phyloP scores from a whole-genome alignment of 2,329 filamentous ascomycete species.

The Diplocarpon mali region DNA sequence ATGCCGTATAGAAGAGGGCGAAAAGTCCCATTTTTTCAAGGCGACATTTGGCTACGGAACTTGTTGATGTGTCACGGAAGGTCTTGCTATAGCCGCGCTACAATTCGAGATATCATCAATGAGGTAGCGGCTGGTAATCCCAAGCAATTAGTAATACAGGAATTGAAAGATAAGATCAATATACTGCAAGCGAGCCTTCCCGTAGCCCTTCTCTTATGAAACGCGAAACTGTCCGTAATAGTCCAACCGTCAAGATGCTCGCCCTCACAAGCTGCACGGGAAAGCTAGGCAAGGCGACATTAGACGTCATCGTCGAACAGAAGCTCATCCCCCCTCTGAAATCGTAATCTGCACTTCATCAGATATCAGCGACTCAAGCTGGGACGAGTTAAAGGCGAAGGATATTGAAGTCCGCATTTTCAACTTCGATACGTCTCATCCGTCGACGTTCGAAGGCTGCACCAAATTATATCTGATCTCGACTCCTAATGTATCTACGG shows the following conservation, averaged over 20 bases:
- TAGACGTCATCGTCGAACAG: constrained; percentile 12
- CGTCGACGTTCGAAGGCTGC: constrained; percentile 8
- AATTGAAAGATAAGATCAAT: no score
- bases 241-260: constrained; percentile 3
- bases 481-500: constrained; percentile 16
- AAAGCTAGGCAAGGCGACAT: constrained; percentile 15
- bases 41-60: no score
- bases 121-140: no score
- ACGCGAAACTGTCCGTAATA: no score
- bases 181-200: no score
- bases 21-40: no score
- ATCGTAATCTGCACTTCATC: constrained; percentile 18
- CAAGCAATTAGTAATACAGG: no score
- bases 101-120: no score
- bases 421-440: constrained; percentile 9
- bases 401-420: constrained; percentile 14
- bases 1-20: no score
- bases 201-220: no score
- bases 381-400: constrained; percentile 22
- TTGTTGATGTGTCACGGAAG: no score
- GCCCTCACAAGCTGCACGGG: constrained; percentile 15
- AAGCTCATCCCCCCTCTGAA: constrained; percentile 10
- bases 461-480: constrained; percentile 29
- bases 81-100: no score
- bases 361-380: constrained; percentile 26